phyloP scores from a whole-genome alignment of 441 rosid genomes.

The Flueggea neowawraea region DNA sequence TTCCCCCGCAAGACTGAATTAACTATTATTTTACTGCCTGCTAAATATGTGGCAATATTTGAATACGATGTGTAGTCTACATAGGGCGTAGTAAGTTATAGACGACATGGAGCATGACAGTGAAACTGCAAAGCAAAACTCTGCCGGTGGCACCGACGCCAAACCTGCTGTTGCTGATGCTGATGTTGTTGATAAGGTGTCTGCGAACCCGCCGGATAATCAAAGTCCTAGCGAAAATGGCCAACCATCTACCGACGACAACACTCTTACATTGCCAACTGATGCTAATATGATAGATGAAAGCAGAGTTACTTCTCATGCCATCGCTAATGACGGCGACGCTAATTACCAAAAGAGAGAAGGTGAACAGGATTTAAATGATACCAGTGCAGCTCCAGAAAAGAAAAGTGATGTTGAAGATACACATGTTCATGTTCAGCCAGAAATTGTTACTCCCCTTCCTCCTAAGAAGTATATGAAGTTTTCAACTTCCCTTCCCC shows the following conservation, averaged over 20 bases:
- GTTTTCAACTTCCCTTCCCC: neutral
- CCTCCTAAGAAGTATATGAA: constrained; percentile 4
- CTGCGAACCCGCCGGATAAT: too few relatives aligned
- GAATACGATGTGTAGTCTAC: too few relatives aligned
- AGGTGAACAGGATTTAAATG: neutral
- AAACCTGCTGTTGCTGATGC: too few relatives aligned
- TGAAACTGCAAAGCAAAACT: too few relatives aligned
- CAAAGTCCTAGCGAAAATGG: neutral
- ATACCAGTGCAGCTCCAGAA: neutral
- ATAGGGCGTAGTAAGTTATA: too few relatives aligned
- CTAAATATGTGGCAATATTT: too few relatives aligned
- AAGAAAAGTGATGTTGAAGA: neutral
- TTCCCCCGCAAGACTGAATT: too few relatives aligned
- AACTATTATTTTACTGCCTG: too few relatives aligned
- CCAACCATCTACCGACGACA: neutral
- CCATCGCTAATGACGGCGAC: neutral
- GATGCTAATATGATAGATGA: neutral
- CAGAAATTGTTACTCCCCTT: constrained; percentile 19
- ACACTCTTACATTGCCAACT: neutral
- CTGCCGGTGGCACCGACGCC: too few relatives aligned
- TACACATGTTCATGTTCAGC: constrained; percentile 11
- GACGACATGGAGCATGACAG: too few relatives aligned
- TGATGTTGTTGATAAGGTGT: too few relatives aligned
- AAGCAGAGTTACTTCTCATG: too few relatives aligned
- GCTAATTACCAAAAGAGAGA: neutral